Evolutionary conservation across 768 basidiomycete genomes (phyloP).

Genomic region (Cytidiella melzeri): DNA sequence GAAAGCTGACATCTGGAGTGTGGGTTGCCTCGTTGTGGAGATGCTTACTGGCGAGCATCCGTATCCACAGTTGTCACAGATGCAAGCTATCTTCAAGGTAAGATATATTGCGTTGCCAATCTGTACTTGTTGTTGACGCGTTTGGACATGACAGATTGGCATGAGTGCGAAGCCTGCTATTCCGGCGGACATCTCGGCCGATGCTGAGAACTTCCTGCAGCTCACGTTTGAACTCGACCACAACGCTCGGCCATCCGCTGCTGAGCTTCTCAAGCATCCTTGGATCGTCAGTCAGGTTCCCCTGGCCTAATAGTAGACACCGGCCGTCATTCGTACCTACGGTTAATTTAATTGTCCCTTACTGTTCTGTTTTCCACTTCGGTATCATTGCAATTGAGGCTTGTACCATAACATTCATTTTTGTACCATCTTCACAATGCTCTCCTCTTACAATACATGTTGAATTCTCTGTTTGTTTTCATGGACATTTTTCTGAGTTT

Average conservation of each 20-base stretch:
- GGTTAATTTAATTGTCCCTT: not conserved
- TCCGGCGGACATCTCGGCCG: slow-evolving; percentile 85
- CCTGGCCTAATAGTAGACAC: slow-evolving; percentile 12
- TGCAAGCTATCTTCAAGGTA: slow-evolving; percentile 99
- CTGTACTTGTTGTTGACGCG: not conserved
- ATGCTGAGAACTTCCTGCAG: slow-evolving; percentile 82
- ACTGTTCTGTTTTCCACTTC: not conserved
- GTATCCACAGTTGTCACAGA: slow-evolving; percentile 93
- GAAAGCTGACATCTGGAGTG: slow-evolving; percentile 96
- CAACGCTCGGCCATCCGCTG: slow-evolving; percentile 71
- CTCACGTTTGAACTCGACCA: slow-evolving; percentile 86
- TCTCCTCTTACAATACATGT: too few relatives aligned
- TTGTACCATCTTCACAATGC: not conserved
- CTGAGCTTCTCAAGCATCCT: slow-evolving; percentile 63
- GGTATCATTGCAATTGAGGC: not conserved
- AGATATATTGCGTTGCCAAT: slow-evolving; percentile 7
- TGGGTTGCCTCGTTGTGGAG: slow-evolving; percentile 91
- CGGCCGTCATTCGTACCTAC: not conserved
- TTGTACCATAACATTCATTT: not conserved
- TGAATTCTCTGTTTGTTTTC: too few relatives aligned
- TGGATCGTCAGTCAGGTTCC: slow-evolving; percentile 46
- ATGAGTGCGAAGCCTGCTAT: slow-evolving; percentile 82
- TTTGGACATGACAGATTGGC: slow-evolving; percentile 68
- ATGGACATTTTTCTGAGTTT: too few relatives aligned
- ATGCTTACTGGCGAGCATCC: slow-evolving; percentile 97